Evolutionary conservation across 2,329 filamentous ascomycete genomes (phyloP).

Genomic region (Knufia petricola): DNA sequence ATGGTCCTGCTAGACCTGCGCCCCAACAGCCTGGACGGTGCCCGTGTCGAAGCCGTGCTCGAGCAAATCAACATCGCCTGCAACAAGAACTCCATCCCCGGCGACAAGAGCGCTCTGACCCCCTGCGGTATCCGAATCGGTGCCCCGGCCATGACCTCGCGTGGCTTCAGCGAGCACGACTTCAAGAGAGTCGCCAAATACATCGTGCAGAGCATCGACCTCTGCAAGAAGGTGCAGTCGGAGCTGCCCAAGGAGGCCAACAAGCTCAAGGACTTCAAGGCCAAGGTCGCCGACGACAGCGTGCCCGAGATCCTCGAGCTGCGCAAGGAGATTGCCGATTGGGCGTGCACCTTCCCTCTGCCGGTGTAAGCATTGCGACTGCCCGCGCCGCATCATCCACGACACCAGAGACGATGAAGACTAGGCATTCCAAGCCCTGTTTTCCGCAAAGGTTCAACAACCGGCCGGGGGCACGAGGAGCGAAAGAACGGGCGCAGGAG

Average conservation of each 20-base stretch:
- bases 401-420: no score
- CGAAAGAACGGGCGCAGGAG: not conserved
- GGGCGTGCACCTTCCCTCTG: conserved; percentile 86
- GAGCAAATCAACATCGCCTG: conserved; percentile 92
- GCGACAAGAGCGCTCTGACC: conserved; percentile 85
- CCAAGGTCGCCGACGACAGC: conserved; percentile 70
- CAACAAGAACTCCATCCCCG: conserved; percentile 98
- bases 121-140: conserved; percentile 91
- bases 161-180: conserved; percentile 82
- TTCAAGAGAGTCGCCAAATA: conserved; percentile 80
- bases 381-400: no score
- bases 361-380: conserved; percentile 53
- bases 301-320: conserved; percentile 73
- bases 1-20: conserved; percentile 94
- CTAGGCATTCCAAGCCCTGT: not conserved
- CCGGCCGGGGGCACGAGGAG: no score
- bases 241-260: conserved; percentile 90
- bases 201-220: conserved; percentile 69
- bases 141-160: conserved; percentile 93
- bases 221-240: conserved; percentile 77
- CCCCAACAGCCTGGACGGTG: conserved; percentile 76
- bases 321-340: conserved; percentile 79
- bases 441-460: not conserved
- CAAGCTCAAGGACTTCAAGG: conserved; percentile 99
- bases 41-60: conserved; percentile 79